These are phyloP conservation scores for Brassica rapa DNA, from an alignment of 345 rosid species.

Conservation along the genomic window DNA sequence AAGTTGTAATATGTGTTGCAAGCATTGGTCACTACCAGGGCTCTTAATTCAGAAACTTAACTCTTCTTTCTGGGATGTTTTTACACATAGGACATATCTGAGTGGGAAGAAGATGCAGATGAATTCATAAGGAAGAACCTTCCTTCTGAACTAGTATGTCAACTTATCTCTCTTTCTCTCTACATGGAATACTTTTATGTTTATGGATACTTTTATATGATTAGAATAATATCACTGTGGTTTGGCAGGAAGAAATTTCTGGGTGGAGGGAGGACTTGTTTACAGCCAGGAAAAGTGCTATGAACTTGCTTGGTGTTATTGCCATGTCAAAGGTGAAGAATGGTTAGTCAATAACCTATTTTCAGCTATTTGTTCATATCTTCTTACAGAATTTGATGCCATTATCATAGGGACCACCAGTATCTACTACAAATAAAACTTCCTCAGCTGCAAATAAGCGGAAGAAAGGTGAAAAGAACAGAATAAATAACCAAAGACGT, in stretches of 20 bases:
- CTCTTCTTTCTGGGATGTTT: conserved; percentile 17
- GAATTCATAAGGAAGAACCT: conserved; percentile 83
- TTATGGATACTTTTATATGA: conserved; percentile 11
- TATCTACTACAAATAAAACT: conserved; percentile 45
- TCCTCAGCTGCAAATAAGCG: conserved; percentile 64
- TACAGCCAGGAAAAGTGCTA: conserved; percentile 87
- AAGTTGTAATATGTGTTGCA: conserved; percentile 20
- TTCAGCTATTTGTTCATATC: conserved; percentile 14
- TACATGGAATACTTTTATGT: conserved; percentile 6
- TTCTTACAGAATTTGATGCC: conserved; percentile 22
- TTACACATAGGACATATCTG: conserved; percentile 64
- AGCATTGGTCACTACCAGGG: conserved; percentile 6
- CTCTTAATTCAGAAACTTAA: conserved; percentile 24
- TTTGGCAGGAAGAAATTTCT: conserved; percentile 72
- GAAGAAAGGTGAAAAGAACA: conserved; percentile 75
- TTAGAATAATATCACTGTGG: conserved; percentile 1
- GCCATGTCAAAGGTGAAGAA: conserved; percentile 70
- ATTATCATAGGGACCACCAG: conserved; percentile 69
- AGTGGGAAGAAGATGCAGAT: conserved; percentile 91
- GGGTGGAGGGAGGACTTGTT: conserved; percentile 92
- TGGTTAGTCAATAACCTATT: conserved; percentile 15
- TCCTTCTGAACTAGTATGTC: conserved; percentile 79
- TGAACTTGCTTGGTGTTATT: conserved; percentile 79
- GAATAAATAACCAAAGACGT: conserved; percentile 47
- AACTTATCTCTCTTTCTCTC: conserved; percentile 9